Base-by-base conservation (phyloP, 2,329 filamentous ascomycete species). In the Allantophomopsis lycopodina region DNA sequence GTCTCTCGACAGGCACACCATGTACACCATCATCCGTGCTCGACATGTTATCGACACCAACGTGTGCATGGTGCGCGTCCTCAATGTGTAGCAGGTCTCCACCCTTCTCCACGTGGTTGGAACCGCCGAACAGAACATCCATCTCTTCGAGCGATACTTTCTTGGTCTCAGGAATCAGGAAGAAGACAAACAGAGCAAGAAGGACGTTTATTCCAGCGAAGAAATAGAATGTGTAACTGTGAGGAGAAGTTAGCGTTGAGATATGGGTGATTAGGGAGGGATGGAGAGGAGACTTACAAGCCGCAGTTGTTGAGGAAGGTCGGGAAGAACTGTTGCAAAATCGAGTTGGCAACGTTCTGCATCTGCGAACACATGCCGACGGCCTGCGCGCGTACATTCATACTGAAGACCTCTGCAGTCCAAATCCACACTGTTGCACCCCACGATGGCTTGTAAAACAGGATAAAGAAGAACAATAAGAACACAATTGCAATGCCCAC, bases 321-420 rank as follows among this genome's bases (percentile, higher is more conserved):
- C 11, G 77, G 77, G 64, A 82, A 81, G 63, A 81, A 81, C 46
- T 82, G 77, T 55, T 80, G 73, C 51, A 81, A 73, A 48, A 81
- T 71, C 42, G 69, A 68, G 56, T 81, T 79, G 53, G 75, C 75
- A 39, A 81, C 70, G 52, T 81, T 75, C 46, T 75, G 71, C 45
- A 64, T 71, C 51, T 75, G 66, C 31, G 62, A 65, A 44, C 59
- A 75, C 77, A 82, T 82, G 40, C 76, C 77, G 12, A 82, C 75
- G 30, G 77, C 77, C 54, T 82, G 77, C 5, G 76, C 74, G 42
- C 77, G 74, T n/a, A 82, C 72, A 55, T 82, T 82, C 71, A 79
- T 78, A 40, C 69, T 75, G 62, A 82, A 82, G 43, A 82, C 64
- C 48, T 82, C 77, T 2, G 74, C 68, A 0, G 77, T 82, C 71